Evolutionary conservation across 352 stramenopile genomes (phyloP).

Genomic region (Thalassiosira hispida): DNA sequence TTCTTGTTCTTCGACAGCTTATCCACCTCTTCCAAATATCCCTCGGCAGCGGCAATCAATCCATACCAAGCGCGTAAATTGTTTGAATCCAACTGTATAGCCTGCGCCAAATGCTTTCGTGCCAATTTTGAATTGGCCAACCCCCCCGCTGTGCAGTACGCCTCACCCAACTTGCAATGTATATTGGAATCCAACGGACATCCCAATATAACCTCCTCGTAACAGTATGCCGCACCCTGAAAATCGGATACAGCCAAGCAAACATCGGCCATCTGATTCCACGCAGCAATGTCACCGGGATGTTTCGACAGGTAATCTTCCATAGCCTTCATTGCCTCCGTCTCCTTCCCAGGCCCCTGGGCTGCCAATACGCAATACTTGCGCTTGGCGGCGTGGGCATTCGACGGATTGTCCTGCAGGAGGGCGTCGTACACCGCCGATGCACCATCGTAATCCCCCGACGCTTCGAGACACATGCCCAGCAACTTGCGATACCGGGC

Average conservation of each 20-base stretch:
- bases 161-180: constrained; percentile 70
- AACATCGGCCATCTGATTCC: constrained; percentile 74
- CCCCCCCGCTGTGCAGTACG: constrained; percentile 59
- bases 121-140: constrained; percentile 66
- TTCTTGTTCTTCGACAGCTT: constrained; percentile 24
- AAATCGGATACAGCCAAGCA: constrained; percentile 69
- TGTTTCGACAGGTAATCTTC: constrained; percentile 73
- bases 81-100: constrained; percentile 67
- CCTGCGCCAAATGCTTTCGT: constrained; percentile 76
- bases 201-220: constrained; percentile 76
- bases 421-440: constrained; percentile 66
- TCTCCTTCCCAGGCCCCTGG: constrained; percentile 38
- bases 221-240: constrained; percentile 68
- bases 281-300: constrained; percentile 62
- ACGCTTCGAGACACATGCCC: constrained; percentile 65
- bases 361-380: constrained; percentile 76
- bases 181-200: constrained; percentile 70
- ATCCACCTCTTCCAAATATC: constrained; percentile 67
- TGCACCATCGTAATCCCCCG: constrained; percentile 61
- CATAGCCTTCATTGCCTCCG: constrained; percentile 52
- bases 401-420: constrained; percentile 72
- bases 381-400: constrained; percentile 70
- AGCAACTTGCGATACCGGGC: constrained; percentile 69
- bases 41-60: constrained; percentile 63
- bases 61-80: constrained; percentile 73